These are phyloP conservation scores for Dendryphion nanum DNA, from an alignment of 2,329 filamentous ascomycete species.

Conservation along the genomic window DNA sequence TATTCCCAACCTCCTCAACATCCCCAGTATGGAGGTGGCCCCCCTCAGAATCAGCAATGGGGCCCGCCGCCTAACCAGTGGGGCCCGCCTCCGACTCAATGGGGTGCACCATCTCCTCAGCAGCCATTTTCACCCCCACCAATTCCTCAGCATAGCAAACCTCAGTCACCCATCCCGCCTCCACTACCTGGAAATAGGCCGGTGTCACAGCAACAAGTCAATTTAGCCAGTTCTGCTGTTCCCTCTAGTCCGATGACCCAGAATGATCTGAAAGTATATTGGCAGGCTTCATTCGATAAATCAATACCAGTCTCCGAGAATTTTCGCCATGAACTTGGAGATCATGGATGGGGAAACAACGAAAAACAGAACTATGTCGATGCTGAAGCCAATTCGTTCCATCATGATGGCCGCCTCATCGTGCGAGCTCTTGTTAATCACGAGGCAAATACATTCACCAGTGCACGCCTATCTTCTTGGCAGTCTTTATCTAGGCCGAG, in stretches of 20 bases:
- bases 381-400: conserved; percentile 52
- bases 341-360: conserved; percentile 62
- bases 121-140: conserved; percentile 9
- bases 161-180: conserved; percentile 28
- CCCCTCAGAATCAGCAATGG: conserved; percentile 18
- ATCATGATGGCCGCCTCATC: conserved; percentile 53
- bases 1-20: conserved; percentile 15
- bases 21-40: conserved; percentile 6
- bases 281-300: conserved; percentile 53
- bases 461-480: conserved; percentile 55
- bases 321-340: conserved; percentile 57
- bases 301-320: conserved; percentile 48
- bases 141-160: conserved; percentile 26
- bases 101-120: background rate
- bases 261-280: conserved; percentile 44
- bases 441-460: conserved; percentile 47
- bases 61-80: conserved; percentile 17
- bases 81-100: conserved; percentile 14
- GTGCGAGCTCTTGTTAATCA: conserved; percentile 50
- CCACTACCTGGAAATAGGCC: conserved; percentile 28
- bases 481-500: conserved; percentile 52
- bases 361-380: conserved; percentile 59
- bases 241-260: conserved; percentile 27
- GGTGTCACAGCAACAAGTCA: conserved; percentile 11
- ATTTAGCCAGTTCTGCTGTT: conserved; percentile 24